Evolutionary conservation across 169 alveolate genomes (phyloP), one percentile per base, ranked within the genome.

Genomic region (Plasmodium gonderi): DNA sequence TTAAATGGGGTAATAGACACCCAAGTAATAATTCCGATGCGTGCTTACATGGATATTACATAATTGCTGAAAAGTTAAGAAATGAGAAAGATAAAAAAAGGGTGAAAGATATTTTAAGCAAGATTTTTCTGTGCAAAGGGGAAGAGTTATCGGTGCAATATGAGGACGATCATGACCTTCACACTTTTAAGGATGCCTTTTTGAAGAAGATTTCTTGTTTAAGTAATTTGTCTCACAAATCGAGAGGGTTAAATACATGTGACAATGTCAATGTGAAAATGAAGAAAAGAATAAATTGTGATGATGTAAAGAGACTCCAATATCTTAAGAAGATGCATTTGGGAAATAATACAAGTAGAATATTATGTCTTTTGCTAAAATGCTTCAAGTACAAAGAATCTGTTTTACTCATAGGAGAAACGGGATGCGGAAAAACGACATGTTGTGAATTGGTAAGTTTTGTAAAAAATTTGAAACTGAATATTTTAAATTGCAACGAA

Each of bases 371-470:
- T 45, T 96, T 98, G 17, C 96, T 97, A 87, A 97, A 98, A 85
- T 99, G 99, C 72, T 91, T 98, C 44, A 95, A 93, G 26, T 95
- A 97, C 93, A 94, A 98, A 7, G 99, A 99, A 92, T 99, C 99
- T 6, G 98, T 98, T 31, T 96, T 99, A 64, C 96, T 99, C 33
- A 99, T 99, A n/a, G 99, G 99, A 3, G 99, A 99, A 87, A 99
- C 99, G 1, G 99, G 99, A 8, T 96, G 99, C 49, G 99, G 99
- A n/a, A 99, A 99, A 90, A 99, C 99, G 3, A 98, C 99, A 54
- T 96, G 98, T 3, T 97, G 98, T 26, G 99, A 98, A 95, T 94
- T 96, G 69, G 74, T 98, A 65, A 97, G 99, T 45, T 94, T 96
- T 80, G 83, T 97, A 38, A 77, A 79, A 6, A 93, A 91, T 83